Conservation (phyloP, 164 flowering plant genomes). For the Nymphaea colorata region DNA sequence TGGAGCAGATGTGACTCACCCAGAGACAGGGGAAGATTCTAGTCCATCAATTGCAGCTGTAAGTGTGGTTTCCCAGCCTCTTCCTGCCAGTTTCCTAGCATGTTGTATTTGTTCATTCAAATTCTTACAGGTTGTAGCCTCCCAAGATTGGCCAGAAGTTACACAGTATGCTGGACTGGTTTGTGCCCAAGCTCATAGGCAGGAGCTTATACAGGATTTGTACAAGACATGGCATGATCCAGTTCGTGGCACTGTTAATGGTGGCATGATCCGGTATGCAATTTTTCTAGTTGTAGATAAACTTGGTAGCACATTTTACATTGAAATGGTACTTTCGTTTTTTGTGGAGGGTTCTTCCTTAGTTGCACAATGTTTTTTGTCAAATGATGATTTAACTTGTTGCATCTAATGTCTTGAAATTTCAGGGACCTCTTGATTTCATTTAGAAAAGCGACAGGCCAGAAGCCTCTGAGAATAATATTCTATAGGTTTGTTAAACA, state of each 20-base stretch:
- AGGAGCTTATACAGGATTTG: constrained; percentile 52
- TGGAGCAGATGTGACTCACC: constrained; percentile 58
- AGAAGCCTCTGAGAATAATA: constrained; percentile 45
- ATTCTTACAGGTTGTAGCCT: constrained; percentile 39
- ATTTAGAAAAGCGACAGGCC: constrained; percentile 44
- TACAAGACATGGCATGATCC: constrained; percentile 53
- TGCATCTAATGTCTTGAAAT: no score
- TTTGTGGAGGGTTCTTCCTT: no score
- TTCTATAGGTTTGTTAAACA: constrained; percentile 33
- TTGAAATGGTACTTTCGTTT: no score
- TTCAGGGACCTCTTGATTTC: constrained; percentile 51
- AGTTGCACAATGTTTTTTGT: no score
- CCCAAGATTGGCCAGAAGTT: constrained; percentile 60
- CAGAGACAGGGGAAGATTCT: constrained; percentile 41
- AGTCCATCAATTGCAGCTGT: constrained; percentile 59
- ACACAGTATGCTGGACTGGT: constrained; percentile 55
- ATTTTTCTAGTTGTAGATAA: no score
- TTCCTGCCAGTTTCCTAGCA: background rate
- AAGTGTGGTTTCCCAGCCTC: constrained; percentile 1
- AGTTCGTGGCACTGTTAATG: constrained; percentile 34
- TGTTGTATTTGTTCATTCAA: background rate
- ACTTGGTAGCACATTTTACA: no score
- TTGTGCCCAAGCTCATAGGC: constrained; percentile 53
- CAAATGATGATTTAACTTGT: no score
- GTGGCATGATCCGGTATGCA: constrained; percentile 49